These are phyloP conservation scores for Buxus sempervirens DNA, from an alignment of 164 flowering plant species.

Conservation along the genomic window DNA sequence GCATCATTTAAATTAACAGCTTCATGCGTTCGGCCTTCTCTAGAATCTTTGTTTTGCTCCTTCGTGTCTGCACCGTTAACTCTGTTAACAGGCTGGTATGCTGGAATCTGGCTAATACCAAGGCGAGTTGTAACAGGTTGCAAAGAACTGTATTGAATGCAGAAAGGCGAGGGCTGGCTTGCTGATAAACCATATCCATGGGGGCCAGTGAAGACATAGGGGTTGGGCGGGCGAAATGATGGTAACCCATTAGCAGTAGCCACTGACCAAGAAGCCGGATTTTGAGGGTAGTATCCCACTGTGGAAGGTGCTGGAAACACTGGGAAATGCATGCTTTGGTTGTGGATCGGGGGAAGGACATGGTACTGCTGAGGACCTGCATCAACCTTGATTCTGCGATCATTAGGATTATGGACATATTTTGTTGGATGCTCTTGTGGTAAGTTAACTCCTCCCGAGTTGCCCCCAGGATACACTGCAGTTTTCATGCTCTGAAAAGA, in stretches of 20 bases:
- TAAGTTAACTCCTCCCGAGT: conserved; percentile 15
- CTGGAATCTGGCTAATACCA: conserved; percentile 46
- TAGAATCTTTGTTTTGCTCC: conserved; percentile 31
- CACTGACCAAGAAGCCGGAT: conserved; percentile 64
- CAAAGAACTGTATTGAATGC: conserved; percentile 60
- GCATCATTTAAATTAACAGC: conserved; percentile 12
- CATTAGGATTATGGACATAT: conserved; percentile 22
- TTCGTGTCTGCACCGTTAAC: conserved; percentile 30
- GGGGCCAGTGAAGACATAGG: conserved; percentile 51
- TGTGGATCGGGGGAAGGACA: conserved; percentile 40
- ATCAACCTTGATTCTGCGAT: conserved; percentile 25
- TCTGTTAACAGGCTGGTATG: conserved; percentile 49
- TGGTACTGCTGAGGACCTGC: conserved; percentile 41
- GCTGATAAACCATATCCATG: conserved; percentile 49
- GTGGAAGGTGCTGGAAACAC: conserved; percentile 59
- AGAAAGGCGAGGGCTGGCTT: conserved; percentile 53
- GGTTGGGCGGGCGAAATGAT: conserved; percentile 57
- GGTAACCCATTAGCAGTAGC: conserved; percentile 61
- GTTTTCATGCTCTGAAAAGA: conserved; percentile 15
- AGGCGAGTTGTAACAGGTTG: conserved; percentile 51
- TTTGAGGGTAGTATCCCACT: conserved; percentile 76
- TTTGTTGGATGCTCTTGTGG: conserved; percentile 17
- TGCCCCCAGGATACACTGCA: conserved; percentile 15
- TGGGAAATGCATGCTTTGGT: conserved; percentile 52
- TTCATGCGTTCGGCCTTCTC: conserved; percentile 25